phyloP scores from a whole-genome alignment of 345 rosid genomes.

The Rhizophora mangle region DNA sequence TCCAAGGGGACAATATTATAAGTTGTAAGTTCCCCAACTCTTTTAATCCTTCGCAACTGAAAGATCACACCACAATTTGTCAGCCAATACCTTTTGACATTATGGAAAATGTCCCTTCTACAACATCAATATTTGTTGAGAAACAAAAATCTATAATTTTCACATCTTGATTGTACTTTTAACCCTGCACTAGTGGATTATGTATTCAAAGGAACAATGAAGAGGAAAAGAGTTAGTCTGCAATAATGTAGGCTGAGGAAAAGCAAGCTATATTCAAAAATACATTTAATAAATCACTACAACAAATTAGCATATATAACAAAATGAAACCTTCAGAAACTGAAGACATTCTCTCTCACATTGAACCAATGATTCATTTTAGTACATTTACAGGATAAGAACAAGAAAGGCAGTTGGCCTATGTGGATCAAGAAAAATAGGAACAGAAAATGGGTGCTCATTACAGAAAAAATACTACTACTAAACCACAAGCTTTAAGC shows the following conservation, averaged over 20 bases:
- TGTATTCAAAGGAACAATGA: too few relatives aligned
- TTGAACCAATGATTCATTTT: neutral
- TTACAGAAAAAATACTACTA: neutral
- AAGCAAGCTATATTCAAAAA: too few relatives aligned
- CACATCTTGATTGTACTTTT: too few relatives aligned
- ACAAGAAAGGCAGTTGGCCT: neutral
- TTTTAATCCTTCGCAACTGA: constrained; percentile 71
- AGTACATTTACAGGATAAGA: neutral
- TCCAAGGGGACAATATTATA: constrained; percentile 94
- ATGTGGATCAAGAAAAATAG: neutral
- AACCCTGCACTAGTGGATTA: too few relatives aligned
- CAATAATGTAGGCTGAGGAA: too few relatives aligned
- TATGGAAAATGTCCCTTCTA: neutral
- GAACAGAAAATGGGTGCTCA: neutral
- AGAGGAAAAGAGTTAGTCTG: too few relatives aligned
- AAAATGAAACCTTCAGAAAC: neutral
- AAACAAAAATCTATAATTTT: neutral
- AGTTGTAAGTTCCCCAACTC: constrained; percentile 71
- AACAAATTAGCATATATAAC: neutral
- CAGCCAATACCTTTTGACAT: constrained; percentile 2
- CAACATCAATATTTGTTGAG: neutral
- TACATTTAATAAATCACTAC: neutral
- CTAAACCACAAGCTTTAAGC: neutral
- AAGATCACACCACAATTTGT: constrained; percentile 21
- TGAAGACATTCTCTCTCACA: neutral